Conservation (phyloP, 179 eudicot species). For the Dionaea muscipula region DNA sequence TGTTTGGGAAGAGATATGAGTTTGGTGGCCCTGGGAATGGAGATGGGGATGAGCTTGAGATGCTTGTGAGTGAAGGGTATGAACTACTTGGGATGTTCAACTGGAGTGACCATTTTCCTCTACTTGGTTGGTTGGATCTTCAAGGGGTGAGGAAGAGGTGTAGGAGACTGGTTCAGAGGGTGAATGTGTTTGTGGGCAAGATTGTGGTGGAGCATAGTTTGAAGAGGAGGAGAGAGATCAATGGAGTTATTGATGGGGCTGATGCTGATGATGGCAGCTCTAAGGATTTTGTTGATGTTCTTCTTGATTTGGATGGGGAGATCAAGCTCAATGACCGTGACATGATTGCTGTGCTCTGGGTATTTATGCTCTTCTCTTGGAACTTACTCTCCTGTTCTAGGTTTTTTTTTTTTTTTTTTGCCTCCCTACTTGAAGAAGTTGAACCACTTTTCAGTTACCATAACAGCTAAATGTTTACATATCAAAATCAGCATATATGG, state of each 20-base stretch:
- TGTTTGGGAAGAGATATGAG: constrained; percentile 47
- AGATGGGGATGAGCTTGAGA: constrained; percentile 29
- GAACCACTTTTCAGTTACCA: too few relatives aligned
- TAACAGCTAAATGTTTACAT: too few relatives aligned
- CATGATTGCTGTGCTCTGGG: constrained; percentile 93
- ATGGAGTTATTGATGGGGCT: not conserved
- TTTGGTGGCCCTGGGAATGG: constrained; percentile 12
- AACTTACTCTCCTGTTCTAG: too few relatives aligned
- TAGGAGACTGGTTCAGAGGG: constrained; percentile 30
- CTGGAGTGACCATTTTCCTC: constrained; percentile 79
- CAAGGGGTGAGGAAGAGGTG: constrained; percentile 72
- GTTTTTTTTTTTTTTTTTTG: too few relatives aligned
- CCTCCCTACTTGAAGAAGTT: too few relatives aligned
- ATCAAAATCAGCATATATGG: too few relatives aligned
- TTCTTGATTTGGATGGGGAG: constrained; percentile 53
- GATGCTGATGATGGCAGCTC: constrained; percentile 13
- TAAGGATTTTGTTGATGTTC: constrained; percentile 72
- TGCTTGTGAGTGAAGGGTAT: constrained; percentile 69
- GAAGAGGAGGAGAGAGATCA: constrained; percentile 13
- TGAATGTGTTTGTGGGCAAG: constrained; percentile 50
- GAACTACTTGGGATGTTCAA: constrained; percentile 60
- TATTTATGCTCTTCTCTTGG: too few relatives aligned
- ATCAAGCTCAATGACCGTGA: constrained; percentile 44
- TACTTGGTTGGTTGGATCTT: constrained; percentile 55
- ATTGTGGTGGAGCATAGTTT: constrained; percentile 47